A percentile compares a stretch with the other conserved stretches of the same genome.
These are phyloP conservation scores for Scheffersomyces coipomensis DNA, from an alignment of 805 yeast species.

Conservation along the genomic window DNA sequence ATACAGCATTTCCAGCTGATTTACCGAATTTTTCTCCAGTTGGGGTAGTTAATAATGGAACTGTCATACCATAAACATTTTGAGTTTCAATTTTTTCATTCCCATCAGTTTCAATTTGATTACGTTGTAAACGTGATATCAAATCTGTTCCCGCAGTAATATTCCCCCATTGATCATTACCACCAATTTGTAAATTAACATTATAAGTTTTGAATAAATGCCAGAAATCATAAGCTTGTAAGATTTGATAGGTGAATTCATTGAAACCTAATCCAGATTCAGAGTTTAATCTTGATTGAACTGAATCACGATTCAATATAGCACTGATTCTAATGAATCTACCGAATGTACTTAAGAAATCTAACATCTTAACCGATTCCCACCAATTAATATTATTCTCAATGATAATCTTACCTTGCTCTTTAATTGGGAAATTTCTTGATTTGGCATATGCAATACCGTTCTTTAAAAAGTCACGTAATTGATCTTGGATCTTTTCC, in stretches of 20 bases:
- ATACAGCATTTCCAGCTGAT: conserved; percentile 95
- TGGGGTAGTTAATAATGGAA: conserved; percentile 83
- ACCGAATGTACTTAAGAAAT: conserved; percentile 76
- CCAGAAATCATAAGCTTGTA: conserved; percentile 93
- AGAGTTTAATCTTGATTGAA: conserved; percentile 67
- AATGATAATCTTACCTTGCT: conserved; percentile 39
- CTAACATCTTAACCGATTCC: conserved; percentile 71
- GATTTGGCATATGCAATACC: conserved; percentile 64
- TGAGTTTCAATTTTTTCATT: conserved; percentile 13
- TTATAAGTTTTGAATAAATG: conserved; percentile 60
- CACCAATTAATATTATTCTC: conserved; percentile 85
- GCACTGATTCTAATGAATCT: conserved; percentile 75
- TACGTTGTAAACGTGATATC: conserved; percentile 55
- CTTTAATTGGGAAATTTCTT: conserved; percentile 35
- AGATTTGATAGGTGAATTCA: conserved; percentile 88
- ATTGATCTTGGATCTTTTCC: conserved; percentile 56
- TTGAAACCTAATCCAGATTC: conserved; percentile 85
- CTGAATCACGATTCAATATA: conserved; percentile 88
- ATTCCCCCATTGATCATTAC: conserved; percentile 98
- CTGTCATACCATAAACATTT: conserved; percentile 74
- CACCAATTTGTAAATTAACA: conserved; percentile 84
- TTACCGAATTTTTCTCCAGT: conserved; percentile 94
- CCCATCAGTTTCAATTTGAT: conserved; percentile 4
- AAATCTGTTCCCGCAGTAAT: conserved; percentile 94
- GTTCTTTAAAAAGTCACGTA: conserved; percentile 55